These are phyloP conservation scores for Oidiodendron maius DNA, from an alignment of 495 filamentous ascomycete species.

Conservation along the genomic window DNA sequence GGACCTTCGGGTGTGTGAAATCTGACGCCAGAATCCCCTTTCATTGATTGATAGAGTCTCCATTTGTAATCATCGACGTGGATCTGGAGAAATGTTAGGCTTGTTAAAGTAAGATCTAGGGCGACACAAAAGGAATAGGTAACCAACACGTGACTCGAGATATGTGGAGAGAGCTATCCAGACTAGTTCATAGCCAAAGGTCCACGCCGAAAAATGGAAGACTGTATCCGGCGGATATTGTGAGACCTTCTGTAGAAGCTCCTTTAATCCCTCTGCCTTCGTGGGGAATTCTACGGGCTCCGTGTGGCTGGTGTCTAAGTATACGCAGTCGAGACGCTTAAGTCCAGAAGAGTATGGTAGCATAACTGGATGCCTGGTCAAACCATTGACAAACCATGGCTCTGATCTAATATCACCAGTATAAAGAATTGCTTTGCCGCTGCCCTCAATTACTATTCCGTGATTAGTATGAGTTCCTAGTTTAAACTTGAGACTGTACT, in stretches of 20 bases:
- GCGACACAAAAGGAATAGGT: not conserved
- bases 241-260: slow-evolving; percentile 64
- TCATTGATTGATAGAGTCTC: slow-evolving; percentile 63
- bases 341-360: slow-evolving; percentile 66
- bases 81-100: slow-evolving; percentile 41
- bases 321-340: slow-evolving; percentile 69
- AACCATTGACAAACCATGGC: slow-evolving; percentile 45
- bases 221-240: slow-evolving; percentile 67
- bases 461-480: not conserved
- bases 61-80: slow-evolving; percentile 82
- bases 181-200: slow-evolving; percentile 88
- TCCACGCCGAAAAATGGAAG: slow-evolving; percentile 89
- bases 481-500: no score
- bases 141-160: slow-evolving; percentile 55
- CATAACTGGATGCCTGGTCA: slow-evolving; percentile 65
- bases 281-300: slow-evolving; percentile 38
- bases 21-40: not conserved
- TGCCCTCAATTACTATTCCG: slow-evolving; percentile 62
- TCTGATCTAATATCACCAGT: slow-evolving; percentile 87
- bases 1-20: slow-evolving; percentile 51
- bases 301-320: slow-evolving; percentile 82
- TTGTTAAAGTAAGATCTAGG: not conserved
- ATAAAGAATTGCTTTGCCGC: slow-evolving; percentile 74
- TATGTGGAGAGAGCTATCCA: slow-evolving; percentile 76
- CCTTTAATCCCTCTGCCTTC: slow-evolving; percentile 67